phyloP scores from a whole-genome alignment of 2,329 filamentous ascomycete species.

The Colletotrichum shisoi region DNA sequence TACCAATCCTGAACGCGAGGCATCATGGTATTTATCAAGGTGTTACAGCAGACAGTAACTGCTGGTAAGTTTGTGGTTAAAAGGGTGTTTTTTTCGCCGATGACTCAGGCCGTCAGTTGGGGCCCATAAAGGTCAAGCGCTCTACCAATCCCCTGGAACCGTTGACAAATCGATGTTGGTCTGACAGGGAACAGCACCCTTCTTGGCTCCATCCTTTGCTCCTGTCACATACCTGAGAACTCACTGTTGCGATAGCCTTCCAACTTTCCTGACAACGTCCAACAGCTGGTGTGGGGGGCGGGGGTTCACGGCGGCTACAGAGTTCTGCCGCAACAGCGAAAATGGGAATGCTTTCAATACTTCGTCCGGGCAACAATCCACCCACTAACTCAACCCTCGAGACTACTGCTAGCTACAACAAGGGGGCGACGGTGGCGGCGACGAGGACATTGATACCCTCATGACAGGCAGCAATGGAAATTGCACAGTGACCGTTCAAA shows the following conservation, averaged over 20 bases:
- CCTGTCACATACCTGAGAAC: not conserved
- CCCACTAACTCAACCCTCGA: no score
- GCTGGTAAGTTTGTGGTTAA: no score
- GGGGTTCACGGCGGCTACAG: not conserved
- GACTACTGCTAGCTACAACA: not conserved
- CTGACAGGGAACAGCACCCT: constrained; percentile 14
- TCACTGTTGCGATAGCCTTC: constrained; percentile 5
- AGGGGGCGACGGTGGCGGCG: constrained; percentile 14
- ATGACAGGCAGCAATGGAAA: not conserved
- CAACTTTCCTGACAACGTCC: not conserved
- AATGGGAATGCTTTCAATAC: not conserved
- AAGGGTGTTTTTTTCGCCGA: no score
- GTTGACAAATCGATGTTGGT: constrained; percentile 7
- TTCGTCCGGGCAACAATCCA: constrained; percentile 5
- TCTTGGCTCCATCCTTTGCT: not conserved
- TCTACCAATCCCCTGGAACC: constrained; percentile 33
- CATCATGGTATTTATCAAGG: no score
- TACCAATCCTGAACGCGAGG: no score
- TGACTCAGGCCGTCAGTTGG: no score
- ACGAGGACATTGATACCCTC: not conserved
- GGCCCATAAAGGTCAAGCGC: no score
- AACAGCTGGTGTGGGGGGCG: not conserved
- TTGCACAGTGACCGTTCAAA: constrained; percentile 13
- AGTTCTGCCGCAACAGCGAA: not conserved
- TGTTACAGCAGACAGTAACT: no score